Evolutionary conservation across 257 asterid genomes (phyloP).

Genomic region (Coffea canephora): DNA sequence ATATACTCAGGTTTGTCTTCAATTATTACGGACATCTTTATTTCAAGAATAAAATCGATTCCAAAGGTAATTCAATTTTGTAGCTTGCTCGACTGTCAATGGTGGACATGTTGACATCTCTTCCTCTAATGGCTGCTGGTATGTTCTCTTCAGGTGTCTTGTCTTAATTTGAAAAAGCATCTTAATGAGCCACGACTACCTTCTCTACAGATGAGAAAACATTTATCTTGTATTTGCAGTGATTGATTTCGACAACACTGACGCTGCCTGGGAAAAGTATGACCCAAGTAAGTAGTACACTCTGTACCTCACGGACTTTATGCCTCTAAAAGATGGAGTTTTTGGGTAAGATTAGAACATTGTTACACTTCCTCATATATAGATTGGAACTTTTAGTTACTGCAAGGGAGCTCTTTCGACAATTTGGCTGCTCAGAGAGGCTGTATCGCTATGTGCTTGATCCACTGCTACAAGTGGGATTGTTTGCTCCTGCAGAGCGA

Average conservation of each 20-base stretch:
- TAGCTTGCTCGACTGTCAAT: conserved; percentile 49
- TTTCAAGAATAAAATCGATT: background rate
- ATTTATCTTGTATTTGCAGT: conserved; percentile 40
- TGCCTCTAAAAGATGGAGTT: conserved; percentile 1
- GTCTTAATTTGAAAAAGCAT: conserved; percentile 1
- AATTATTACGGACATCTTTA: background rate
- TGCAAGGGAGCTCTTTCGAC: conserved; percentile 62
- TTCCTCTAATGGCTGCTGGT: conserved; percentile 70
- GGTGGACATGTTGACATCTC: conserved; percentile 49
- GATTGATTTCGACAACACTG: conserved; percentile 65
- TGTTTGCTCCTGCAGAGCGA: conserved; percentile 60
- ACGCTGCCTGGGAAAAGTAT: conserved; percentile 55
- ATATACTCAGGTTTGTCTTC: conserved; percentile 42
- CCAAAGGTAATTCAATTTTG: conserved; percentile 10
- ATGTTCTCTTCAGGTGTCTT: conserved; percentile 12
- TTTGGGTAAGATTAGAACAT: conserved; percentile 1
- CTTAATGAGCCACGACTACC: conserved; percentile 1
- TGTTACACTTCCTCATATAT: conserved; percentile 11
- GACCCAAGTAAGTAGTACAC: conserved; percentile 44
- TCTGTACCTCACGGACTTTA: background rate
- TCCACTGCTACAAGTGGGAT: conserved; percentile 61
- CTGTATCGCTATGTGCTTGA: conserved; percentile 42
- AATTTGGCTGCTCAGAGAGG: conserved; percentile 59
- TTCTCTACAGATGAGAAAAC: background rate
- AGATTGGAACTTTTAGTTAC: conserved; percentile 41